Conservation (phyloP, 768 basidiomycete species). For the Phaffia australis region DNA sequence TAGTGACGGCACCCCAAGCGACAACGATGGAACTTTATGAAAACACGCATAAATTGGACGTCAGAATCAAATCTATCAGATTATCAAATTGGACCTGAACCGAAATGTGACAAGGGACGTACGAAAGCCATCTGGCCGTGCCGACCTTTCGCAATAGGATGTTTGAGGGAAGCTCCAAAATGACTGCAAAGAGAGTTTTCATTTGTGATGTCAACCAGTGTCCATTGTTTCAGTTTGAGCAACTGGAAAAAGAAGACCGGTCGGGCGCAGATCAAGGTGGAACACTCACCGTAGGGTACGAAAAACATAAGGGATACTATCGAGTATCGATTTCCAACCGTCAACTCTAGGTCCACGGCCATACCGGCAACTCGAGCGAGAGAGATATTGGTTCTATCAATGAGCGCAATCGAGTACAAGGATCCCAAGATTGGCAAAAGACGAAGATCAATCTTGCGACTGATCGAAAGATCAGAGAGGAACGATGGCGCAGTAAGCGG, state of each 20-base stretch:
- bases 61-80: too few species aligned
- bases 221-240: too few species aligned
- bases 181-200: background rate
- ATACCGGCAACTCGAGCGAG: slow-evolving; percentile 12
- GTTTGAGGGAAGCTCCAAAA: slow-evolving; percentile 34
- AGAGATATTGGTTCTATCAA: slow-evolving; percentile 3
- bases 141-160: slow-evolving; percentile 33
- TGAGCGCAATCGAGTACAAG: background rate
- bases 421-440: background rate
- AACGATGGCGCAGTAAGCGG: background rate
- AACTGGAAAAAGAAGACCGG: too few species aligned
- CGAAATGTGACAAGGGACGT: too few species aligned
- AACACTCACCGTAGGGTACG: slow-evolving; percentile 30
- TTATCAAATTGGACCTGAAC: too few species aligned
- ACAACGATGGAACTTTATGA: slow-evolving; percentile 26
- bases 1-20: slow-evolving; percentile 33
- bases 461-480: background rate
- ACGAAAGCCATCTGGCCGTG: slow-evolving; percentile 28
- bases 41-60: too few species aligned
- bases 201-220: too few species aligned
- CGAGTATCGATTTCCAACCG: slow-evolving; percentile 34
- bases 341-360: slow-evolving; percentile 28
- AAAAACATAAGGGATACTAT: slow-evolving; percentile 35
- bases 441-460: background rate
- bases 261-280: slow-evolving; percentile 14